Conservation (phyloP, 1,284 basidiomycete species). For the Flammula alnicola region DNA sequence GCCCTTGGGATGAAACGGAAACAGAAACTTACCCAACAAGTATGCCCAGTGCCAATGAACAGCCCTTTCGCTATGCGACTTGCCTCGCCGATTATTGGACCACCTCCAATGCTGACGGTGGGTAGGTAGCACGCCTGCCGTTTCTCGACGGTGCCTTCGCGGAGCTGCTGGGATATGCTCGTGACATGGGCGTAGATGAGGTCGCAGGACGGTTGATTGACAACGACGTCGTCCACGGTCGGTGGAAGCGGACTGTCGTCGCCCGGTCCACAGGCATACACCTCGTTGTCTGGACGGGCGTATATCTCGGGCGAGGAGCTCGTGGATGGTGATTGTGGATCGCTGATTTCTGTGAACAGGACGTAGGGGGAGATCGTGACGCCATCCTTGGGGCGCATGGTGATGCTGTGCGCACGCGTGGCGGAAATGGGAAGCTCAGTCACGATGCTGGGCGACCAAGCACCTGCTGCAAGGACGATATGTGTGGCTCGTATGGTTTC, state of each 20-base stretch:
- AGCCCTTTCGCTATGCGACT: conserved; percentile 53
- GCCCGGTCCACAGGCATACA: conserved; percentile 72
- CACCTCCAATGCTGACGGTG: conserved; percentile 50
- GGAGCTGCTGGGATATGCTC: conserved; percentile 60
- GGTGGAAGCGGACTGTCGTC: conserved; percentile 62
- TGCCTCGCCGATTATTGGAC: conserved; percentile 67
- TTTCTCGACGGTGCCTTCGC: conserved; percentile 51
- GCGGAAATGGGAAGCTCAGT: conserved; percentile 57
- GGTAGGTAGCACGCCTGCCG: conserved; percentile 77
- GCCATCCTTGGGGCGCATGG: conserved; percentile 51
- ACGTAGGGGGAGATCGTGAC: conserved; percentile 62
- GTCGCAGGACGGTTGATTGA: conserved; percentile 58
- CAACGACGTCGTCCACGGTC: conserved; percentile 64
- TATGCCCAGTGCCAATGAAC: conserved; percentile 69
- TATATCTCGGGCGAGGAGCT: conserved; percentile 67
- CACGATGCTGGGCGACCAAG: conserved; percentile 78
- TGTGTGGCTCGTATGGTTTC: conserved; percentile 57
- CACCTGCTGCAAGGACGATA: conserved; percentile 81
- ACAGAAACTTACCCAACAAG: conserved; percentile 58
- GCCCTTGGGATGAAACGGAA: not conserved
- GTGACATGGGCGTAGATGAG: conserved; percentile 55
- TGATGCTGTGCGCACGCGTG: conserved; percentile 72
- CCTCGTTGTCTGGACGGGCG: conserved; percentile 67
- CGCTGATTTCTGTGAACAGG: conserved; percentile 64
- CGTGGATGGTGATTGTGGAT: conserved; percentile 4